Evolutionary conservation across 1,284 basidiomycete genomes (phyloP).

Genomic region (Leucoagaricus sp.): DNA sequence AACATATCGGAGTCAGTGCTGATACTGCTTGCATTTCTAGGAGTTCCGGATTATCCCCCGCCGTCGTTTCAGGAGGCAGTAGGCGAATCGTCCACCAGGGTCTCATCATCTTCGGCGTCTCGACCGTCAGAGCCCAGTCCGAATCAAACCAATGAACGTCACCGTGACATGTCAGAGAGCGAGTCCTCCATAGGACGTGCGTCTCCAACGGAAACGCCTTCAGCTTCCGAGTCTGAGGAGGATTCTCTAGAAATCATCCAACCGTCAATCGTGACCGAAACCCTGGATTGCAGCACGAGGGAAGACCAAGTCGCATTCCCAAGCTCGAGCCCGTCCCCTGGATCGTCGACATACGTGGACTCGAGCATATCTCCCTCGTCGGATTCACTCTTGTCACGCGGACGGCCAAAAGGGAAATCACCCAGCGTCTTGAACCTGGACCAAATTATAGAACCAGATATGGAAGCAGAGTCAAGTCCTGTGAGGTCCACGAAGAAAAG

Average conservation of each 20-base stretch:
- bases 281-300: conserved; percentile 28
- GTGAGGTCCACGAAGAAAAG: conserved; percentile 28
- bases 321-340: not conserved
- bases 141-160: not conserved
- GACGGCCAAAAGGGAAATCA: conserved; percentile 14
- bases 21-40: conserved; percentile 20
- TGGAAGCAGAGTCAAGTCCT: conserved; percentile 18
- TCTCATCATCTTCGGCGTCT: not conserved
- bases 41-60: conserved; percentile 57
- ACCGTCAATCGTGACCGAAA: too few species aligned
- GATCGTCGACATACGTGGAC: not conserved
- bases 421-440: conserved; percentile 16
- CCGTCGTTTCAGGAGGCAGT: conserved; percentile 61
- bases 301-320: conserved; percentile 32
- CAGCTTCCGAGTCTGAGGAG: conserved; percentile 25
- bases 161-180: not conserved
- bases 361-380: conserved; percentile 9
- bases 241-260: conserved; percentile 40
- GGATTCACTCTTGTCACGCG: conserved; percentile 16
- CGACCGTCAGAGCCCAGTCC: not conserved
- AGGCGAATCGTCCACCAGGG: conserved; percentile 24
- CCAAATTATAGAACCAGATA: conserved; percentile 16
- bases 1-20: conserved; percentile 18
- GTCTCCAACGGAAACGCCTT: conserved; percentile 11
- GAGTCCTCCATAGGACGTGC: not conserved